These are phyloP conservation scores for Eucalyptus erythrocorys DNA, from an alignment of 345 rosid species.

Conservation along the genomic window DNA sequence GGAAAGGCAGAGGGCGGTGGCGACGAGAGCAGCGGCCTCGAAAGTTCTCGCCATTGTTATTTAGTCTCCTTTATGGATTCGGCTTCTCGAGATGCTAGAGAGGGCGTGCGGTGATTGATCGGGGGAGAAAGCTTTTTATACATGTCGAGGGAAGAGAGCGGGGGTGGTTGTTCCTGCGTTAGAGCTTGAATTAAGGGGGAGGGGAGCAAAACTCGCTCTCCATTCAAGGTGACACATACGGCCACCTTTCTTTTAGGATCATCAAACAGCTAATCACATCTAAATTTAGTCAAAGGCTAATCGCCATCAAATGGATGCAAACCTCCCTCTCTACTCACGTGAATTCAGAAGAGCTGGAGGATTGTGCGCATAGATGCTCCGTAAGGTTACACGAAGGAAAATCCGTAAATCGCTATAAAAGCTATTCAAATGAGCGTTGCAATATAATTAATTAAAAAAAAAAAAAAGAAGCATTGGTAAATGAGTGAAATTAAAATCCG, in stretches of 20 bases:
- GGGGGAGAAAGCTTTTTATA: background rate
- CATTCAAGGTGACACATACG: background rate
- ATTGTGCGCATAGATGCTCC: fast-evolving
- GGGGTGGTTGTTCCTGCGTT: background rate
- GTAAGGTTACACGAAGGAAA: background rate
- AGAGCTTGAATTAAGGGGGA: background rate
- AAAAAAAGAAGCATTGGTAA: background rate
- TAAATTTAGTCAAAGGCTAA: background rate
- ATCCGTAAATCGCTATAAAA: background rate
- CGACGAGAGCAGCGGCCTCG: background rate
- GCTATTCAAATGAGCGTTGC: background rate
- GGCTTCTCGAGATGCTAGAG: background rate
- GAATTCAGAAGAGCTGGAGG: background rate
- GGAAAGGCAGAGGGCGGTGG: background rate
- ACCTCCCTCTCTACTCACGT: background rate
- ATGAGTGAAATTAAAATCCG: background rate
- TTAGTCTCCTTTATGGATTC: background rate
- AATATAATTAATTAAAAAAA: background rate
- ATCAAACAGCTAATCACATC: background rate
- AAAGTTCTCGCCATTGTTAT: background rate
- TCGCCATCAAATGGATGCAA: background rate
- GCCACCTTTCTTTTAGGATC: background rate
- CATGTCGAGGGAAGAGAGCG: background rate
- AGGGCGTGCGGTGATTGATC: background rate
- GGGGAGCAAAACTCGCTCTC: background rate